Conservation (phyloP, 1,284 basidiomycete species). For the Rhodotorula sp. region DNA sequence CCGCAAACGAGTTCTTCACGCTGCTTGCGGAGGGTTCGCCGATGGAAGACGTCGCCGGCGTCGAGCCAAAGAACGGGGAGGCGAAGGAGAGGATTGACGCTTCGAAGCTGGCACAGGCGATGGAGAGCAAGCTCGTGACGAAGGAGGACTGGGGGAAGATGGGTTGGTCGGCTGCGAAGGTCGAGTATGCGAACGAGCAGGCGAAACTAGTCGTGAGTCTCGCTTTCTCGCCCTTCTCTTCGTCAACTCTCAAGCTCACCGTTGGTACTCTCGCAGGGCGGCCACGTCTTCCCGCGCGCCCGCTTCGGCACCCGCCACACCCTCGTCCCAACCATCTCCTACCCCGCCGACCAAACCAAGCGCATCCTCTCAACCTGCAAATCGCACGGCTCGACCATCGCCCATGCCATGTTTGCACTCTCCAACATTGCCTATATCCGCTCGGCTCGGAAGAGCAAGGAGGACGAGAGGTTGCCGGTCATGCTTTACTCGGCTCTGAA, state of each 20-base stretch:
- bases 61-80: no score
- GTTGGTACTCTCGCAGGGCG: conserved; percentile 51
- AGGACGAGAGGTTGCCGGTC: conserved; percentile 56
- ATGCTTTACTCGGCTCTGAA: conserved; percentile 80
- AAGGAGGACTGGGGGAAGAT: conserved; percentile 11
- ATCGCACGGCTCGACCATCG: conserved; percentile 66
- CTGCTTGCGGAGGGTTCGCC: conserved; percentile 52
- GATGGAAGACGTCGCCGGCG: no score
- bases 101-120: conserved; percentile 11
- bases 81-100: no score
- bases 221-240: background rate
- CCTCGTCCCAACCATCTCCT: conserved; percentile 63
- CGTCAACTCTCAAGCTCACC: background rate
- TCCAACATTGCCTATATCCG: conserved; percentile 63
- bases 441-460: conserved; percentile 53
- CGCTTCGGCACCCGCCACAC: conserved; percentile 56
- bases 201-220: conserved; percentile 43
- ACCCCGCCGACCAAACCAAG: conserved; percentile 58
- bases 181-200: conserved; percentile 61
- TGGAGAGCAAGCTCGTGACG: conserved; percentile 26
- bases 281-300: conserved; percentile 63
- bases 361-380: conserved; percentile 62
- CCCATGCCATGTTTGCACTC: conserved; percentile 69
- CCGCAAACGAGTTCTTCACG: conserved; percentile 68
- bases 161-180: conserved; percentile 51